Evolutionary conservation across 2,329 filamentous ascomycete genomes (phyloP).

Genomic region (Botrytis tulipae): DNA sequence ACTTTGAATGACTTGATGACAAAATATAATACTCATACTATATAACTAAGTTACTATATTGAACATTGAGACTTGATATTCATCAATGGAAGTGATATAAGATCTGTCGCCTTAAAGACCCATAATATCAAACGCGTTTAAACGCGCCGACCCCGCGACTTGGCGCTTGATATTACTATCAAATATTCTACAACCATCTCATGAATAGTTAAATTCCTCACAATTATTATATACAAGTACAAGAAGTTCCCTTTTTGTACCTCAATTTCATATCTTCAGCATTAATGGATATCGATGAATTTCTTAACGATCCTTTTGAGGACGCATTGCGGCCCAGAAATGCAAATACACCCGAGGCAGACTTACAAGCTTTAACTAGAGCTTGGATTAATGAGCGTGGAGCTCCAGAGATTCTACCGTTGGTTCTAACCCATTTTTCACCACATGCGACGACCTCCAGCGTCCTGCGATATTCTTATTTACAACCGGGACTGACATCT

Average conservation of each 20-base stretch:
- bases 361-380: slow-evolving; percentile 85
- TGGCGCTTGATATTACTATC: background rate
- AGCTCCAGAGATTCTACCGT: slow-evolving; percentile 84
- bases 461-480: background rate
- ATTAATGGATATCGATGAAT: slow-evolving; percentile 20
- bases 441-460: slow-evolving; percentile 14
- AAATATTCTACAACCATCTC: background rate
- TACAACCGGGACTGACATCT: slow-evolving; percentile 1
- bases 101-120: background rate
- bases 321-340: slow-evolving; percentile 30
- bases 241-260: background rate
- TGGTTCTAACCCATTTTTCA: slow-evolving; percentile 39
- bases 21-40: background rate
- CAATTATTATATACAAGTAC: background rate
- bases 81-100: background rate
- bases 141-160: background rate
- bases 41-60: no score
- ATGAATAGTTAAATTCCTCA: background rate
- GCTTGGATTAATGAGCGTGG: slow-evolving; percentile 92
- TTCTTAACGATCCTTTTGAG: slow-evolving; percentile 55
- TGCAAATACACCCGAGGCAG: slow-evolving; percentile 68
- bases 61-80: background rate
- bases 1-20: no score
- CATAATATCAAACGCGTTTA: background rate
- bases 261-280: background rate